Conservation (phyloP, 176 grass and related monocot genomes). For the Carex littledalei region DNA sequence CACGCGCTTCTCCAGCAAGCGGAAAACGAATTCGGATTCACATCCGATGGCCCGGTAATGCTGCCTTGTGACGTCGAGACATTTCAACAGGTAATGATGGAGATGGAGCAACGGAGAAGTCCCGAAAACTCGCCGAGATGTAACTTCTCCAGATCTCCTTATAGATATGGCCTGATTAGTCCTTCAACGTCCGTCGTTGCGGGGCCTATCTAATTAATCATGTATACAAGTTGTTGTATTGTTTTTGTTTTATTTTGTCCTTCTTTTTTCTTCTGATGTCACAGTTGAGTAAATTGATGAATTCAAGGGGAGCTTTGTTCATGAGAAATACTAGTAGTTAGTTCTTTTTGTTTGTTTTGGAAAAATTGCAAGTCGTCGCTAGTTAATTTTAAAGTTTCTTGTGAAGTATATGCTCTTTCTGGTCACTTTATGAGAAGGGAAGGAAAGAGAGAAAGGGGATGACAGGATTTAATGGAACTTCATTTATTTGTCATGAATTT, state of each 20-base stretch:
- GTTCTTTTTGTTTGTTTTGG: too few species aligned
- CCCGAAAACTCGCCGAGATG: not conserved
- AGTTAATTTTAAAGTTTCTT: too few species aligned
- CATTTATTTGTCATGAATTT: too few species aligned
- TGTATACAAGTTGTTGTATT: not conserved
- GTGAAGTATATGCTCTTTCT: too few species aligned
- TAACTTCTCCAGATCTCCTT: conserved; percentile 5
- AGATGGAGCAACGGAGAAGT: conserved; percentile 15
- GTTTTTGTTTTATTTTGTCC: not conserved
- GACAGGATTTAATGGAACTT: too few species aligned
- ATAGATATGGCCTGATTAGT: conserved; percentile 18
- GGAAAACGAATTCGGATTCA: conserved; percentile 9
- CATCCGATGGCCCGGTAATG: not conserved
- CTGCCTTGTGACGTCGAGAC: conserved; percentile 25
- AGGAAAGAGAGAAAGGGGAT: too few species aligned
- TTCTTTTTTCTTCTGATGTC: not conserved
- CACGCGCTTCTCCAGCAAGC: conserved; percentile 19
- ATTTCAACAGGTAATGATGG: conserved; percentile 28
- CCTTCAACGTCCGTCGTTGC: not conserved
- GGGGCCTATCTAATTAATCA: not conserved
- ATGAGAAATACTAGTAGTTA: too few species aligned
- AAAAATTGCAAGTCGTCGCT: too few species aligned
- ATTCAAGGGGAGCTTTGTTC: too few species aligned
- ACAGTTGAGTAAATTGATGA: not conserved
- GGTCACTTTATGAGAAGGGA: too few species aligned